Percentiles rank a stretch among this genome's conserved stretches.
phyloP scores from a whole-genome alignment of 345 rosid species.

The Eucalyptus curtisii region DNA sequence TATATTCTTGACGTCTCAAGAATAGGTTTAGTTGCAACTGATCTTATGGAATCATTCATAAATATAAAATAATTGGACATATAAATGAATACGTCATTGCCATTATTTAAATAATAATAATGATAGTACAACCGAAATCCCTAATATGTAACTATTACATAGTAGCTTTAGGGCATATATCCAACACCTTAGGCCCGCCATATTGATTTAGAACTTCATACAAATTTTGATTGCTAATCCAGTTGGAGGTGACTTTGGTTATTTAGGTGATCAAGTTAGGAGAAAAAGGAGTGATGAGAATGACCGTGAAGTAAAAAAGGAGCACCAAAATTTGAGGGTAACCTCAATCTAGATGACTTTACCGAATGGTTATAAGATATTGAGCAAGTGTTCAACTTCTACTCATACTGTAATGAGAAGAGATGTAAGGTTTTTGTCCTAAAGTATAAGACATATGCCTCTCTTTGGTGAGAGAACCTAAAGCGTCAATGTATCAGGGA shows the following conservation, averaged over 20 bases:
- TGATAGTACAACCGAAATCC: too few species aligned
- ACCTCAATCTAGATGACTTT: not conserved
- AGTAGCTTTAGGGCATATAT: too few species aligned
- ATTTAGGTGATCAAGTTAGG: too few species aligned
- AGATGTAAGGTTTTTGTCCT: not conserved
- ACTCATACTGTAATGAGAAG: not conserved
- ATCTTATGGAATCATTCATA: too few species aligned
- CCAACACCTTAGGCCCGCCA: accelerated
- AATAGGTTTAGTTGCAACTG: too few species aligned
- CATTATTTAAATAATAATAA: too few species aligned
- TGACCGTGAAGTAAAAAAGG: too few species aligned
- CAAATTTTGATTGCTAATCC: not conserved
- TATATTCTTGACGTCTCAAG: too few species aligned
- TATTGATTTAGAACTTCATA: too few species aligned
- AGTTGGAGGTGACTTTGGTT: not conserved
- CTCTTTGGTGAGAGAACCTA: not conserved
- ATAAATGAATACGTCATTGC: too few species aligned
- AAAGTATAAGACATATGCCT: not conserved
- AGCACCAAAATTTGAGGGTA: not conserved
- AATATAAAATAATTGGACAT: too few species aligned
- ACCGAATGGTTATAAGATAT: not conserved
- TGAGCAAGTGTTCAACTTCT: not conserved
- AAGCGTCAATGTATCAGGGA: not conserved
- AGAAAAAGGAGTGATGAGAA: not conserved
- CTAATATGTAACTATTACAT: too few species aligned